Evolutionary conservation across 129 eudicot genomes (phyloP).

Genomic region (Heracleum sosnowskyi): DNA sequence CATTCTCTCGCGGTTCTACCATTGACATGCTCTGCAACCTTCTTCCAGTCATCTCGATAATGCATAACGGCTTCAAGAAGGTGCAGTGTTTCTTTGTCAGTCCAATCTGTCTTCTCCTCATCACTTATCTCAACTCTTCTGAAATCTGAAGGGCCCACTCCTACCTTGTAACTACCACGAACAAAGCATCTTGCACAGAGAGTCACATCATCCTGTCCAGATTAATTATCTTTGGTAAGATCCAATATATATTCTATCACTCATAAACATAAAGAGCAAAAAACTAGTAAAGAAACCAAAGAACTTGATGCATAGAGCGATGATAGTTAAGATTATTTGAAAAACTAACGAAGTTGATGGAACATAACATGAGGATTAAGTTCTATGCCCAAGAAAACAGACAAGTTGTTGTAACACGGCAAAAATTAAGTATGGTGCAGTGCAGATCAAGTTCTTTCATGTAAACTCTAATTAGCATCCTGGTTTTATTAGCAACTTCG

Average conservation of each 20-base stretch:
- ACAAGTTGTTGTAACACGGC: neutral
- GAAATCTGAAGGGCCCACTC: conserved; percentile 55
- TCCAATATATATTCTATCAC: neutral
- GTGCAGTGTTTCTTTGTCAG: conserved; percentile 82
- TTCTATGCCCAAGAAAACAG: neutral
- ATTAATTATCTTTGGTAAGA: neutral
- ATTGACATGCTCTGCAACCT: conserved; percentile 71
- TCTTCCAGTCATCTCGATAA: conserved; percentile 93
- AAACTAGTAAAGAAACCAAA: neutral
- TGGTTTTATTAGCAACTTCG: neutral
- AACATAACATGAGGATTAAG: neutral
- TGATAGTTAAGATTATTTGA: neutral
- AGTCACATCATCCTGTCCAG: conserved; percentile 58
- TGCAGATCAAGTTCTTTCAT: neutral
- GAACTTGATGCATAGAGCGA: neutral
- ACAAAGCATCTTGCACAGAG: conserved; percentile 93
- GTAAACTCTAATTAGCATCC: neutral
- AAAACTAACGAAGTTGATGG: neutral
- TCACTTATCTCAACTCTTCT: conserved; percentile 87
- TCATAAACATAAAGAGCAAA: neutral
- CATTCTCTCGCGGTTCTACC: conserved; percentile 87
- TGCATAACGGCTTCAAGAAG: conserved; percentile 92
- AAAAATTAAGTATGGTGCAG: neutral
- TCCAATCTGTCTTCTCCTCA: conserved; percentile 65
- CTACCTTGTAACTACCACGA: conserved; percentile 38